phyloP scores from a whole-genome alignment of 1,284 basidiomycete species.

The Fomitopsis pinicola region DNA sequence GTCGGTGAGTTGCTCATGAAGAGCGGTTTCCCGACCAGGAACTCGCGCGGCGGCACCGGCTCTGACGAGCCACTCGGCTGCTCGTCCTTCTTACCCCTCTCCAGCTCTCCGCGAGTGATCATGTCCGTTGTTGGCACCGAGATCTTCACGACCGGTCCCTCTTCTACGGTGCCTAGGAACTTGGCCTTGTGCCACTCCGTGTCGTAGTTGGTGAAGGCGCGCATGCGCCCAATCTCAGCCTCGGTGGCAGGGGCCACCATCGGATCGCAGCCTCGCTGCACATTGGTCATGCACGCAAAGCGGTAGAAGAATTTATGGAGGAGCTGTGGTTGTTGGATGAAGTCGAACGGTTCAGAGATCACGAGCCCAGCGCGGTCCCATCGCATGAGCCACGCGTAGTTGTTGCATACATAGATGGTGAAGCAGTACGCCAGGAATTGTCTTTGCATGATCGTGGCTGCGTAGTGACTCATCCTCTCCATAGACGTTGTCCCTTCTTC shows the following conservation, averaged over 20 bases:
- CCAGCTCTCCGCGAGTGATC: neutral
- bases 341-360: too few relatives aligned
- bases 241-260: neutral
- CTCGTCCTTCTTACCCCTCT: neutral
- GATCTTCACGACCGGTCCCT: neutral
- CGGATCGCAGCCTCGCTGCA: constrained; percentile 12
- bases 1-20: neutral
- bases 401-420: constrained; percentile 10
- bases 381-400: constrained; percentile 11
- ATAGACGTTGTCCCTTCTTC: too few relatives aligned
- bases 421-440: constrained; percentile 11
- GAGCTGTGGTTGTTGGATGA: too few relatives aligned
- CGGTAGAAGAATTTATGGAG: too few relatives aligned
- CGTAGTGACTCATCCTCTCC: neutral
- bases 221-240: neutral
- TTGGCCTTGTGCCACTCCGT: too few relatives aligned
- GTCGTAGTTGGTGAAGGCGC: neutral
- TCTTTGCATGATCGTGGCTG: neutral
- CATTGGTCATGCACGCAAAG: too few relatives aligned
- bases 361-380: constrained; percentile 4
- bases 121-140: neutral
- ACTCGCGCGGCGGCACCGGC: too few relatives aligned
- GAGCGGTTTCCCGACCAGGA: too few relatives aligned
- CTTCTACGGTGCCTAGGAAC: too few relatives aligned
- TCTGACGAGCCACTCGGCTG: neutral